A percentile compares a stretch with the other conserved stretches of the same genome.
Evolutionary conservation across 331 rosid species (phyloP).

Genomic region (Quercus lobata): DNA sequence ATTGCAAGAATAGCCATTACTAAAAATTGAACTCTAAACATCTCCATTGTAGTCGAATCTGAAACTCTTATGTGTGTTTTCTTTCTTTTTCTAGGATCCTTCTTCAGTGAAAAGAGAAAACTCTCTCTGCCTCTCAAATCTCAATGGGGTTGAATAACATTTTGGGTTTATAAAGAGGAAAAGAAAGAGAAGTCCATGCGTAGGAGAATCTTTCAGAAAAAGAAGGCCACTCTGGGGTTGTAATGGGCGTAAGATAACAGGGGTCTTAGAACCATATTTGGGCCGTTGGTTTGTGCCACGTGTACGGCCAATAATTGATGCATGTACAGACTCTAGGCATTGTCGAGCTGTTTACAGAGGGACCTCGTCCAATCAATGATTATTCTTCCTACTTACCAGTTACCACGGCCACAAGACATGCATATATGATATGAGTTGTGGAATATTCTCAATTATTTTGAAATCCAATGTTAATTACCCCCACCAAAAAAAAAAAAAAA

Average conservation of each 20-base stretch:
- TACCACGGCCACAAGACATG: neutral
- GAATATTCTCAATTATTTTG: constrained; percentile 17
- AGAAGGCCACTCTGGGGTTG: constrained; percentile 32
- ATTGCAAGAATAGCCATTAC: constrained; percentile 32
- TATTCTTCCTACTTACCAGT: neutral
- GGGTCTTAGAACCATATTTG: neutral
- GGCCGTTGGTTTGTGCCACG: constrained; percentile 37
- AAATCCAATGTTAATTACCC: no score
- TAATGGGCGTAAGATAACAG: neutral
- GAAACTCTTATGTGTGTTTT: neutral
- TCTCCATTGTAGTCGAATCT: constrained; percentile 40
- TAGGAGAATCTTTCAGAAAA: constrained; percentile 27
- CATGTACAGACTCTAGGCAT: constrained; percentile 35
- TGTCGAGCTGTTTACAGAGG: constrained; percentile 35
- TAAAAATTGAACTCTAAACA: constrained; percentile 40
- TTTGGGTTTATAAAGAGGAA: constrained; percentile 12
- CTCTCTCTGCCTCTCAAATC: neutral
- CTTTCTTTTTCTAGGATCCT: no score
- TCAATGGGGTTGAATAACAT: neutral
- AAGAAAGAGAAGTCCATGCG: neutral
- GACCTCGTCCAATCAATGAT: constrained; percentile 22
- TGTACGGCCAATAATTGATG: constrained; percentile 14
- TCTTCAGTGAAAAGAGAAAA: neutral
- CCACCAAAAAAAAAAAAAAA: no score
- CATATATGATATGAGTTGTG: neutral